Base-by-base conservation (phyloP, 2,329 filamentous ascomycete species). In the Fusarium virguliforme region DNA sequence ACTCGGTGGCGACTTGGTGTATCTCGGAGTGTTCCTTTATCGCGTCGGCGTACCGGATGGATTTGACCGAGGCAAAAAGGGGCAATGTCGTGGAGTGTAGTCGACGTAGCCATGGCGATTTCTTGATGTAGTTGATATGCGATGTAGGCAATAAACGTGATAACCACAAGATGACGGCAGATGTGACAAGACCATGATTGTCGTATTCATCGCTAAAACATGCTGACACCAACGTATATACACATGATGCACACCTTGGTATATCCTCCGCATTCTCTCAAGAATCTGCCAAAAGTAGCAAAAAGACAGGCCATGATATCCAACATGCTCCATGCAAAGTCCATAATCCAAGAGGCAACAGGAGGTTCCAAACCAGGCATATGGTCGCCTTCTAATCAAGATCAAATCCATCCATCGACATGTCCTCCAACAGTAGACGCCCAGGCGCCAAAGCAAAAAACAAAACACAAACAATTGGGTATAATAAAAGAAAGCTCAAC, bases 401-500 rank as follows among this genome's bases (percentile, higher is more conserved):
- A 48, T 50, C 48, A 67, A 43, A 70, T 28, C 30, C 43, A 28
- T 30, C 32, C 43, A 51, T 22, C 26, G 18, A 51, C 35, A 46
- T 30, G 26, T 40, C 38, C 50, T 56, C 35, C 51, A 28, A 12
- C 30, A 24, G 65, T 58, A 66, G 67, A 66, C 55, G 51, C 71
- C 69, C 58, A 62, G 69, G 66, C 67, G 62, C 64, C 57, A 61
- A 68, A 68, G 65, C 68, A 50, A 72, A 62, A 24, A 51, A 61
- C 30, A 34, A 35, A 13, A 38, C 10, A n/a, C 22, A 65, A 75
- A 70, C 66, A 68, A 68, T 70, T 34, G 75, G 75, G 74, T 76
- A 75, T 75, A 74, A 73, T 74, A 70, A 71, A 68, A 35, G 30
- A 50, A 30, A 30, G 43, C 34, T 77, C 70, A 81, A 34, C 74